These are phyloP conservation scores for Byssoonygena ceratinophila DNA, from an alignment of 2,329 filamentous ascomycete genomes.

Conservation along the genomic window DNA sequence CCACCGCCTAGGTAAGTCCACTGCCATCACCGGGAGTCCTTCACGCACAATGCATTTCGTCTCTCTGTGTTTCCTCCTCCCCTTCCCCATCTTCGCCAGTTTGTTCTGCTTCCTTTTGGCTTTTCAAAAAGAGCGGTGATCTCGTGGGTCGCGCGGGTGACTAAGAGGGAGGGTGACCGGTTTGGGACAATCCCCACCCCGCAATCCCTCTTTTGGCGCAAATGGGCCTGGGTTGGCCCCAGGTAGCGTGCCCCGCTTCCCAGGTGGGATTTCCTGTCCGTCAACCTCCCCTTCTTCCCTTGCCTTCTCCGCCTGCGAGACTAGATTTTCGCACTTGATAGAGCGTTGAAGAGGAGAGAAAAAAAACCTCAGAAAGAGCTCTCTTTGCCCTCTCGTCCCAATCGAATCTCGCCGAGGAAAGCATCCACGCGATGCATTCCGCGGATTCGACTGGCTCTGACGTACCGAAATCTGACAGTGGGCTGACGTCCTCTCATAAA, in stretches of 20 bases:
- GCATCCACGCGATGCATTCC: conserved; percentile 11
- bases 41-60: background rate
- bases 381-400: background rate
- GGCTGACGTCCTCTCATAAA: conserved; percentile 14
- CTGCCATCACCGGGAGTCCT: too few relatives aligned
- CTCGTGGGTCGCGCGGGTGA: background rate
- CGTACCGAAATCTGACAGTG: background rate
- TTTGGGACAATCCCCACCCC: background rate
- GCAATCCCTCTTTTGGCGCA: background rate
- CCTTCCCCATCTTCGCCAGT: background rate
- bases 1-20: conserved; percentile 33
- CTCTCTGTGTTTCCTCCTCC: background rate
- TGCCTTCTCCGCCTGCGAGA: background rate
- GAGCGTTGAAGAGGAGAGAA: background rate
- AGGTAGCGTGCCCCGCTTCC: conserved; percentile 15
- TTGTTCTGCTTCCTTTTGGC: background rate
- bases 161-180: background rate
- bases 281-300: background rate
- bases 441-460: conserved; percentile 5
- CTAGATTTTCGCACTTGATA: background rate
- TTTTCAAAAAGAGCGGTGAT: background rate
- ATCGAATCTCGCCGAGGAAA: background rate
- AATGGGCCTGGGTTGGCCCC: conserved; percentile 1
- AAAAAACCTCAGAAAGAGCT: background rate
- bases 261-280: background rate